phyloP scores from a whole-genome alignment of 1,284 basidiomycete genomes.

The Fomitopsis betulina region DNA sequence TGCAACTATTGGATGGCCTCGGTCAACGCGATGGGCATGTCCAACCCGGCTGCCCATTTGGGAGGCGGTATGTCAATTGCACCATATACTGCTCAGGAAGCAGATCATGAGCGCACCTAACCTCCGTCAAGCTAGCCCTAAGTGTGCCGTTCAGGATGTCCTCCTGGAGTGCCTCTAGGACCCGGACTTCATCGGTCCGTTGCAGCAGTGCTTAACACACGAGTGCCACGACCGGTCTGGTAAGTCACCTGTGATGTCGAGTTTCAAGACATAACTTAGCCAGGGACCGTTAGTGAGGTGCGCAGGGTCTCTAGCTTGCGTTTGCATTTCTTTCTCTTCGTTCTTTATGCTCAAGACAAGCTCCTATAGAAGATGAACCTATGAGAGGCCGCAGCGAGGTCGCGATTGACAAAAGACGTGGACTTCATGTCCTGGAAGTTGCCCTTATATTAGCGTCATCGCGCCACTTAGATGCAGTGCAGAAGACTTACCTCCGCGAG shows the following conservation, averaged over 20 bases:
- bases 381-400: neutral
- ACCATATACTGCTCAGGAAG: neutral
- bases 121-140: neutral
- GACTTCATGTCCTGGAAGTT: neutral
- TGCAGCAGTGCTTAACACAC: neutral
- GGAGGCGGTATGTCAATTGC: neutral
- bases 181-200: neutral
- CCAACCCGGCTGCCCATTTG: neutral
- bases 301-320: neutral
- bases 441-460: neutral
- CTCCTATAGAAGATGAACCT: neutral
- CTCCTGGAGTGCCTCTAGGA: neutral
- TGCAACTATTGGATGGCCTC: neutral
- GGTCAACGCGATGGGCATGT: neutral
- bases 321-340: neutral
- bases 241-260: neutral
- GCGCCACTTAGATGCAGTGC: neutral
- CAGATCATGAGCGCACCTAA: neutral
- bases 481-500: neutral
- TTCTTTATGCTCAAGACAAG: neutral
- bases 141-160: neutral
- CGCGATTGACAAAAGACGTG: neutral
- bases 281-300: neutral
- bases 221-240: neutral
- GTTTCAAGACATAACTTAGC: neutral